A percentile compares a stretch with the other conserved stretches of the same genome.
Evolutionary conservation across 1,284 basidiomycete genomes (phyloP).

Genomic region (Mycena citricolor): DNA sequence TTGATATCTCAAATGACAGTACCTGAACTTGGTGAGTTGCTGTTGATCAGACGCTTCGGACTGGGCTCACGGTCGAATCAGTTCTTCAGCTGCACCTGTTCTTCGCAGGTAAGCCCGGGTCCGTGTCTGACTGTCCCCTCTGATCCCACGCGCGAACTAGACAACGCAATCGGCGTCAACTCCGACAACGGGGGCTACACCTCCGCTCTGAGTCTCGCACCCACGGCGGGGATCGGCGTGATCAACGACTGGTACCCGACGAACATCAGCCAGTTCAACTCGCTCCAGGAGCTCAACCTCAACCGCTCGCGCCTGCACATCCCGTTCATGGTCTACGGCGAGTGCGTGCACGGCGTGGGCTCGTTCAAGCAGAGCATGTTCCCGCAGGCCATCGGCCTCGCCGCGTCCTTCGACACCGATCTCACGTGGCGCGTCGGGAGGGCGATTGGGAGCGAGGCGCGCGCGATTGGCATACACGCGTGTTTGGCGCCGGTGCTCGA

Average conservation of each 20-base stretch:
- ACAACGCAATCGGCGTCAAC: conserved; percentile 31
- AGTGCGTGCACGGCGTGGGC: conserved; percentile 32
- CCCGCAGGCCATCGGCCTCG: conserved; percentile 28
- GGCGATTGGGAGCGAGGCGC: conserved; percentile 30
- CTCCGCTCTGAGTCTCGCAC: conserved; percentile 24
- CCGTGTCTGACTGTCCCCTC: not conserved
- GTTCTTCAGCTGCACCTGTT: conserved; percentile 31
- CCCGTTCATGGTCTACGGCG: conserved; percentile 30
- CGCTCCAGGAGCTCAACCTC: conserved; percentile 29
- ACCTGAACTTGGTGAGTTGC: conserved; percentile 24
- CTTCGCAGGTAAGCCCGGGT: conserved; percentile 25
- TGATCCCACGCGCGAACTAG: conserved; percentile 4
- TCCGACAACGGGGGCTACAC: conserved; percentile 29
- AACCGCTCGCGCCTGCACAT: conserved; percentile 27
- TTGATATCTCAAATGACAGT: conserved; percentile 24
- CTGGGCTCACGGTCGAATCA: conserved; percentile 5
- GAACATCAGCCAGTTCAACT: conserved; percentile 27
- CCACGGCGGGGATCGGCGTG: conserved; percentile 27
- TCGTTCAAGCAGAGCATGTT: conserved; percentile 33
- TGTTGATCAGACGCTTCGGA: not conserved
- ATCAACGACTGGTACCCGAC: conserved; percentile 34
- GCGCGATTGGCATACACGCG: conserved; percentile 32
- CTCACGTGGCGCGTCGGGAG: conserved; percentile 28
- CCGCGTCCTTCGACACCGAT: conserved; percentile 28
- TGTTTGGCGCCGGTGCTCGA: conserved; percentile 32